Percentiles rank a stretch among this genome's conserved stretches.
Evolutionary conservation across 164 flowering plant genomes (phyloP).

Genomic region (Nymphaea colorata): DNA sequence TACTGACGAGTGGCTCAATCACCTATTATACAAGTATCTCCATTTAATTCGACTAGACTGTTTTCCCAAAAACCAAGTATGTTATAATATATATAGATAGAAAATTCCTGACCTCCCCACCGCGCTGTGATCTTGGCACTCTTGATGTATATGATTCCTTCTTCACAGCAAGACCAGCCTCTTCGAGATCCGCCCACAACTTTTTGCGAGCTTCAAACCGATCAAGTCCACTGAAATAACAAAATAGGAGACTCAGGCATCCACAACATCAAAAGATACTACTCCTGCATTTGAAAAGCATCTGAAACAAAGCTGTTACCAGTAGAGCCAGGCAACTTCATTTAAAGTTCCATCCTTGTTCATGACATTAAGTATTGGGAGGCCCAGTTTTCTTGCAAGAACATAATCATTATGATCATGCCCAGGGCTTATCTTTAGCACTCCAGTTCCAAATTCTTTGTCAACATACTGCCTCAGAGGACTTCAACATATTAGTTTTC

Average conservation of each 20-base stretch:
- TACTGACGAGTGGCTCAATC: slow-evolving; percentile 90
- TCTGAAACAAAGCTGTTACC: slow-evolving; percentile 22
- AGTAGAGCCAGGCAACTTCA: slow-evolving; percentile 79
- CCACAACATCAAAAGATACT: slow-evolving; percentile 3
- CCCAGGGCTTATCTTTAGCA: slow-evolving; percentile 95
- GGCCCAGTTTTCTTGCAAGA: slow-evolving; percentile 91
- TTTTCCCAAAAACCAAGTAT: not conserved
- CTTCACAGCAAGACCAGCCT: slow-evolving; percentile 78
- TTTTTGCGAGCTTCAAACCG: slow-evolving; percentile 94
- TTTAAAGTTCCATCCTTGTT: slow-evolving; percentile 97
- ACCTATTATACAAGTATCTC: slow-evolving; percentile 24
- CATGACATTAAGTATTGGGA: slow-evolving; percentile 94
- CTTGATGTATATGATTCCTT: slow-evolving; percentile 68
- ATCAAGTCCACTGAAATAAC: slow-evolving; percentile 66
- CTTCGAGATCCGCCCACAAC: slow-evolving; percentile 89
- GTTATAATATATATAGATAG: no score
- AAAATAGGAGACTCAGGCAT: not conserved
- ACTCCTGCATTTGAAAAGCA: not conserved
- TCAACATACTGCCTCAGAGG: slow-evolving; percentile 58
- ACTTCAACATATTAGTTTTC: slow-evolving; percentile 3
- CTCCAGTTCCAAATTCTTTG: slow-evolving; percentile 96
- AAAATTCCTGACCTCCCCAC: slow-evolving; percentile 68
- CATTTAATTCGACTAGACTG: not conserved
- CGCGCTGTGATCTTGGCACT: slow-evolving; percentile 95
- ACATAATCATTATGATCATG: slow-evolving; percentile 96